phyloP scores from a whole-genome alignment of 768 basidiomycete species.

The Boletus reticulatus region DNA sequence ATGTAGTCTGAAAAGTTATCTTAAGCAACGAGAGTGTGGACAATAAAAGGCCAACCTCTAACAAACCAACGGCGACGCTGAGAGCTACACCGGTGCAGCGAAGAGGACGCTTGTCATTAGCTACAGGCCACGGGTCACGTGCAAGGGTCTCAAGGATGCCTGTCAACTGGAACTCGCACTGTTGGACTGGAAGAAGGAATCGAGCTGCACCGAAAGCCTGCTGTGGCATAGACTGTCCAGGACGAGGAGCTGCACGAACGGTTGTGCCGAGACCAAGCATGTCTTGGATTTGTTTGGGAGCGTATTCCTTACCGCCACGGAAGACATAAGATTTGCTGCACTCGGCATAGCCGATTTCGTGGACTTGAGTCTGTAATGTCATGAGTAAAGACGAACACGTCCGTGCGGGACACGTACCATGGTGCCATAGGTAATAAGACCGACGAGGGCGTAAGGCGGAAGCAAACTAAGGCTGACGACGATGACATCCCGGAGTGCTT shows the following conservation, averaged over 20 bases:
- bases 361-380: slow-evolving; percentile 82
- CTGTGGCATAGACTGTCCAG: slow-evolving; percentile 78
- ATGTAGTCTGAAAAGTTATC: slow-evolving; percentile 56
- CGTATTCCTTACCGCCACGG: slow-evolving; percentile 96
- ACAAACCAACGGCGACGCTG: slow-evolving; percentile 86
- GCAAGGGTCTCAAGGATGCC: slow-evolving; percentile 84
- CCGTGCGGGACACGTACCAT: slow-evolving; percentile 59
- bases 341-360: slow-evolving; percentile 94
- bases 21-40: neutral
- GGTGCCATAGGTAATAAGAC: slow-evolving; percentile 94
- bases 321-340: slow-evolving; percentile 99
- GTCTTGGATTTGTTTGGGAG: slow-evolving; percentile 95
- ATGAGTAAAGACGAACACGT: neutral
- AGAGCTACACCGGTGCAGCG: slow-evolving; percentile 95
- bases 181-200: slow-evolving; percentile 88
- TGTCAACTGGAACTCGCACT: slow-evolving; percentile 95
- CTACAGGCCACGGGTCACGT: slow-evolving; percentile 97
- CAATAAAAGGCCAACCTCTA: slow-evolving; percentile 57
- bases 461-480: slow-evolving; percentile 91
- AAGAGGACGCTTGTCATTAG: slow-evolving; percentile 88
- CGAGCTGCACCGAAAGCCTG: slow-evolving; percentile 83
- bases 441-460: slow-evolving; percentile 92
- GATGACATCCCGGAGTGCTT: slow-evolving; percentile 91
- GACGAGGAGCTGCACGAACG: slow-evolving; percentile 80
- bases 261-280: slow-evolving; percentile 85